phyloP scores from a whole-genome alignment of 768 basidiomycete genomes.

The Rossbeevera mucosa region DNA sequence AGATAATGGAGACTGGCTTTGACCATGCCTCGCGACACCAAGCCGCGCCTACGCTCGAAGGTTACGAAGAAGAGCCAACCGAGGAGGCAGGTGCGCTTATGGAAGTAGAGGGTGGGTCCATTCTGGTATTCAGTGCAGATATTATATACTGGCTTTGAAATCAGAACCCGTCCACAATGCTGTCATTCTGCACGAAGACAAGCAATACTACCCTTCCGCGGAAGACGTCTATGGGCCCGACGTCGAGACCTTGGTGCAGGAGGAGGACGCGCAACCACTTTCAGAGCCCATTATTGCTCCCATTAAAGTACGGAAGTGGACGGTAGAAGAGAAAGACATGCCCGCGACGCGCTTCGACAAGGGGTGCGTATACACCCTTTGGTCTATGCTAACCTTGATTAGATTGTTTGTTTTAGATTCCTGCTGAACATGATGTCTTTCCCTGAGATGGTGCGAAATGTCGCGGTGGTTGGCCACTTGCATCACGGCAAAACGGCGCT shows the following conservation, averaged over 20 bases:
- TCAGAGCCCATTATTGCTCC: constrained; percentile 95
- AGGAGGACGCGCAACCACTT: constrained; percentile 95
- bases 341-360: constrained; percentile 98
- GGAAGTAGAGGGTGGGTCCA: constrained; percentile 72
- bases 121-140: background rate
- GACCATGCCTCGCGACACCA: constrained; percentile 33
- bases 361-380: constrained; percentile 50
- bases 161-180: constrained; percentile 76
- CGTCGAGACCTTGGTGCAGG: constrained; percentile 95
- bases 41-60: constrained; percentile 64
- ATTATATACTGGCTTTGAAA: constrained; percentile 9
- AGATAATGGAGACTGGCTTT: constrained; percentile 49
- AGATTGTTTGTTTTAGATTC: constrained; percentile 53
- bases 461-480: constrained; percentile 92
- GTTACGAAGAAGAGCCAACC: constrained; percentile 68
- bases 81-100: constrained; percentile 66
- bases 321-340: constrained; percentile 91
- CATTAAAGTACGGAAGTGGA: constrained; percentile 91
- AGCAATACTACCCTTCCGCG: constrained; percentile 95
- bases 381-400: constrained; percentile 4
- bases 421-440: constrained; percentile 86
- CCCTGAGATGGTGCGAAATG: constrained; percentile 94
- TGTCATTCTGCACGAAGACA: constrained; percentile 92
- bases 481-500: constrained; percentile 98
- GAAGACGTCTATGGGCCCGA: constrained; percentile 87